Percentiles rank a stretch among this genome's conserved stretches.
These are phyloP conservation scores for Lachnellula suecica DNA, from an alignment of 2,329 filamentous ascomycete genomes.

Conservation along the genomic window DNA sequence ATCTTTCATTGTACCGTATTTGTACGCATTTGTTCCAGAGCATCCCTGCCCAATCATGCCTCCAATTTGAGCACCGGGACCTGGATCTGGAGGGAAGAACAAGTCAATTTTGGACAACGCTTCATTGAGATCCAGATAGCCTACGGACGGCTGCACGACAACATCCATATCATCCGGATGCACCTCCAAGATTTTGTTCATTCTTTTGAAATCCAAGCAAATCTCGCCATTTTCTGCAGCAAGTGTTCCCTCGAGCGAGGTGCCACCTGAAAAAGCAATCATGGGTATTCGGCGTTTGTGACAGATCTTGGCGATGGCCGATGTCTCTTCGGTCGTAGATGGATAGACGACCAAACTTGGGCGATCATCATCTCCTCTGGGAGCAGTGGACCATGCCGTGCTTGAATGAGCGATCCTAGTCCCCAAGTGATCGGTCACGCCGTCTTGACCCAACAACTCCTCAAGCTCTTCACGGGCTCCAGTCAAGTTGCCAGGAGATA, in stretches of 20 bases:
- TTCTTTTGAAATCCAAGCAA: conserved; percentile 82
- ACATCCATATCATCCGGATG: conserved; percentile 89
- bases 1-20: conserved; percentile 85
- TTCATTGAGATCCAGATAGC: conserved; percentile 84
- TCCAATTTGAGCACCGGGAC: conserved; percentile 68
- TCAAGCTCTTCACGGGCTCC: neutral
- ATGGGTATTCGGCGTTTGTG: conserved; percentile 77
- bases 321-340: conserved; percentile 59
- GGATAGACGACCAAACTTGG: conserved; percentile 65
- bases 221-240: conserved; percentile 82
- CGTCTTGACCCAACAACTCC: neutral
- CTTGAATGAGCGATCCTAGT: conserved; percentile 49
- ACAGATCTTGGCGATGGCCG: conserved; percentile 65
- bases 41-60: conserved; percentile 81
- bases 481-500: neutral
- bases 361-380: conserved; percentile 51
- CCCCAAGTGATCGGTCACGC: neutral
- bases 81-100: conserved; percentile 86
- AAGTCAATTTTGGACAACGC: conserved; percentile 66
- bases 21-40: conserved; percentile 75
- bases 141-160: conserved; percentile 83
- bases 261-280: conserved; percentile 72
- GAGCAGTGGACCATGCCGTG: conserved; percentile 60
- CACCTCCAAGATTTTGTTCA: conserved; percentile 78
- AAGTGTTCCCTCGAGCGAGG: conserved; percentile 86